These are phyloP conservation scores for Spongispora temasekensis DNA, from an alignment of 1,284 basidiomycete species.

Conservation along the genomic window DNA sequence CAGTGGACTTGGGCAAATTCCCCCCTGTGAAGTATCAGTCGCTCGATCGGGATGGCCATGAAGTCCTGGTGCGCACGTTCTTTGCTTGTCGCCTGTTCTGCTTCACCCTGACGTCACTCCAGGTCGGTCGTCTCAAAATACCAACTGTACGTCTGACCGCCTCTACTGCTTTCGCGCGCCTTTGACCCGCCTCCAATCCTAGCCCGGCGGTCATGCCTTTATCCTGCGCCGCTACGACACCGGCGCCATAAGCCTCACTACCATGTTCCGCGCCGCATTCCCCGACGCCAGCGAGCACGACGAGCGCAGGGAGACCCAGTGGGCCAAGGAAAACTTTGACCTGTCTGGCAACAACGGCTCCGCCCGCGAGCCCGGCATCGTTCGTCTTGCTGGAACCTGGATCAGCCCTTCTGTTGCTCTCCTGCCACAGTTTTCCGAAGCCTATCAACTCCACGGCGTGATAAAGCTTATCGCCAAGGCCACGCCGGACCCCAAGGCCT, in stretches of 20 bases:
- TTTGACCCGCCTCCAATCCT: slow-evolving; percentile 12
- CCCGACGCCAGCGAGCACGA: slow-evolving; percentile 80
- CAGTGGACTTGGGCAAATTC: slow-evolving; percentile 37
- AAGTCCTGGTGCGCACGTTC: slow-evolving; percentile 69
- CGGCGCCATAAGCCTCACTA: slow-evolving; percentile 91
- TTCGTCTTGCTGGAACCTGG: slow-evolving; percentile 91
- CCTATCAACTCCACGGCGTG: slow-evolving; percentile 62
- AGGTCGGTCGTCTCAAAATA: slow-evolving; percentile 93
- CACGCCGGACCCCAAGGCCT: slow-evolving; percentile 72
- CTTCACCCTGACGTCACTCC: slow-evolving; percentile 21
- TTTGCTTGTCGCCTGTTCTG: background rate
- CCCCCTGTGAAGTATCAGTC: slow-evolving; percentile 83
- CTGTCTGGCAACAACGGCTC: slow-evolving; percentile 82
- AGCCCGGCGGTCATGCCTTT: slow-evolving; percentile 85
- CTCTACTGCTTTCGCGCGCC: background rate
- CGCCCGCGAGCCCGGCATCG: slow-evolving; percentile 55
- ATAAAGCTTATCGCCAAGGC: slow-evolving; percentile 73
- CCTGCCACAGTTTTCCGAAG: slow-evolving; percentile 55
- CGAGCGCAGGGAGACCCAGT: slow-evolving; percentile 83
- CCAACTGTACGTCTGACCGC: slow-evolving; percentile 65
- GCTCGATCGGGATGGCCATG: slow-evolving; percentile 76
- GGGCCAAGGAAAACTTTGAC: slow-evolving; percentile 84
- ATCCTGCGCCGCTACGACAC: slow-evolving; percentile 96
- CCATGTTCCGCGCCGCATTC: slow-evolving; percentile 98
- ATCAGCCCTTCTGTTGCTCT: slow-evolving; percentile 74